A percentile compares a stretch with the other conserved stretches of the same genome.
These are phyloP conservation scores for Phylloporus arenicola DNA, from an alignment of 768 basidiomycete genomes.

Conservation along the genomic window DNA sequence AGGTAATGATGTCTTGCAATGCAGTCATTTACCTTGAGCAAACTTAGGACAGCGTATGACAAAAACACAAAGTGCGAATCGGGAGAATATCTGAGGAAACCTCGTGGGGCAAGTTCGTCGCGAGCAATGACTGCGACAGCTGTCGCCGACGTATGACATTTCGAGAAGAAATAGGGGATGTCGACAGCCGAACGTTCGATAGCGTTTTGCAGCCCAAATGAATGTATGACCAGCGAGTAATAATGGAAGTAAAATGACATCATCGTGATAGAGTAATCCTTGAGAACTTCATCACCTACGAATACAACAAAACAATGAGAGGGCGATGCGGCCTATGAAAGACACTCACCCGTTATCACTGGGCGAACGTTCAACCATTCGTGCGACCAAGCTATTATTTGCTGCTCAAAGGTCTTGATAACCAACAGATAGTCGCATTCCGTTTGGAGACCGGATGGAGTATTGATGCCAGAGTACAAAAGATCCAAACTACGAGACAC, in stretches of 20 bases:
- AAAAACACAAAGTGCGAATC: constrained; percentile 90
- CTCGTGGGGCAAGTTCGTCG: constrained; percentile 72
- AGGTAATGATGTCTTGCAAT: neutral
- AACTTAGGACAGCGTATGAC: constrained; percentile 87
- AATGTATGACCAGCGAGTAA: constrained; percentile 83
- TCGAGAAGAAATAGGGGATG: constrained; percentile 79
- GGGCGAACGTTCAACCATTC: constrained; percentile 39
- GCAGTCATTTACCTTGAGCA: constrained; percentile 69
- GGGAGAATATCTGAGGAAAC: constrained; percentile 76
- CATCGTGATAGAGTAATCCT: constrained; percentile 24
- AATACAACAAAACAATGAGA: constrained; percentile 3
- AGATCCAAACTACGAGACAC: constrained; percentile 86
- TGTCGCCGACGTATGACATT: constrained; percentile 68
- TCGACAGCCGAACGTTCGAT: constrained; percentile 69
- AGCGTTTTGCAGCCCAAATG: constrained; percentile 96
- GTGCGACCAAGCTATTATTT: constrained; percentile 57
- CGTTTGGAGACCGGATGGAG: constrained; percentile 75
- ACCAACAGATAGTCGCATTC: constrained; percentile 82
- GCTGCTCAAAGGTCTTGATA: constrained; percentile 79
- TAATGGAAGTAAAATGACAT: constrained; percentile 81
- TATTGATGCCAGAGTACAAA: constrained; percentile 76
- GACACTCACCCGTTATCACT: constrained; percentile 14
- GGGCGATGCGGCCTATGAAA: neutral
- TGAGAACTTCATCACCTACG: constrained; percentile 24
- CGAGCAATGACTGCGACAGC: constrained; percentile 67